Base-by-base conservation (phyloP, 2,329 filamentous ascomycete species). In the Pyricularia pennisetigena region DNA sequence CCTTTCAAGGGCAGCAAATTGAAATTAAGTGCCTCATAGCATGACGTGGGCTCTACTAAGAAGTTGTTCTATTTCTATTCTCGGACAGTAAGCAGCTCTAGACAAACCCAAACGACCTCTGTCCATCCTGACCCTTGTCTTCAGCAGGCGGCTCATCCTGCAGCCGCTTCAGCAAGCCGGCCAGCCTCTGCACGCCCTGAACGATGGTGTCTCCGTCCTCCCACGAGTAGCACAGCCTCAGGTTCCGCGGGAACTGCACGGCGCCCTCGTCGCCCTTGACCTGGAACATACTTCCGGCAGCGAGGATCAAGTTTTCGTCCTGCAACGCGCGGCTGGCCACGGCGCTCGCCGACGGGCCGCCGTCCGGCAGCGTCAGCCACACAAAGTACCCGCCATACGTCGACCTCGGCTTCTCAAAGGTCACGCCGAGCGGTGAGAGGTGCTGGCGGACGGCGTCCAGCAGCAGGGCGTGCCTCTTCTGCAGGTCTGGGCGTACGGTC, bases 381-480 rank as follows among this genome's bases (percentile, higher is more conserved):
- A 96, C 80, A 75, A 97, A 97, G 76, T 94, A 97, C 0, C 93
- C 93, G 0, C 93, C 93, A 23, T 89, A 90, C 90, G 32, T 74
- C 69, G 12, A 71, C 69, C 1, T 68, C 61, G 4, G 79, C 75
- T 24, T 76, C 32, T 77, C 74, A 35, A 82, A 74, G 54, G 70
- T 76, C 1, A 91, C 84, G 3, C 89, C 89, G 0, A 91, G 79
- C 0, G 90, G 90, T 0, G 83, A 73, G 1, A 96, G 81, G 64
- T 89, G 76, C 67, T 83, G 75, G 32, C 83, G 75, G 32, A 95
- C 85, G 0, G 90, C 87, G 2, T 77, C 73, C 69, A 88, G 81
- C 75, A 95, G 83, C 2, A 80, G 77, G 28, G 73, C 73, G 68
- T 85, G 83, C 62, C 85, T 78, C 23, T 78, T 75, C 70, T 81